Base-by-base conservation (phyloP, 2,329 filamentous ascomycete species). In the Tolypocladium capitatum region DNA sequence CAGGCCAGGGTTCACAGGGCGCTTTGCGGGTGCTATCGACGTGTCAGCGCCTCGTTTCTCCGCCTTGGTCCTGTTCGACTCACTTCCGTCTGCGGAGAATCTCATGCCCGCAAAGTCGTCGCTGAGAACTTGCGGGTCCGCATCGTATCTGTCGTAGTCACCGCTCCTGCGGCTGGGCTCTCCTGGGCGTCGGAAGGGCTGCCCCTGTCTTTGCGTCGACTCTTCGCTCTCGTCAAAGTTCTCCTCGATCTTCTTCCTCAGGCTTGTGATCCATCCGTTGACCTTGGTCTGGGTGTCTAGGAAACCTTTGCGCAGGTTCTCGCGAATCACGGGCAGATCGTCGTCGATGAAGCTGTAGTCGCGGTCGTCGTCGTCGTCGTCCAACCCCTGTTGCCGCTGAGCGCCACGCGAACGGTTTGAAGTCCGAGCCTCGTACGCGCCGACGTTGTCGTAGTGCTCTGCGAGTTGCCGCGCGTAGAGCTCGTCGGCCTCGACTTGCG, bases 281-380 rank as follows among this genome's bases (percentile, higher is more conserved):
- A 98, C 86, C 61, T 86, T 94, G 48, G 79, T 82, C 68, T 97
- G 92, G 2, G 92, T 97, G 61, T 98, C 90, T 48, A 89, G 60
- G 68, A 98, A 98, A 4, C 92, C 92, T 68, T 97, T 94, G 62
- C 84, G 84, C 56, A 98, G 78, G 60, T 94, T 96, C 62, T 95
- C 88, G 55, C 83, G 83, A 61, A 98, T 96, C 45, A 91, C 81
- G 1, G 92, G 91, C 14, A 98, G 77, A 56, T 98, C 92, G 58
- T 98, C 92, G 58, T 98, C 92, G 56, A 97, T 80, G 66, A 98
- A 98, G 70, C 80, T 96, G 60, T 84, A 84, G 58, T 95, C 88
- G 43, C 78, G 79, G 45, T 87, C 82, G 14, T 81, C 80, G 45
- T 87, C 82, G 14, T 81, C 80, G 34, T 80, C 60, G 14, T 54